phyloP scores from a whole-genome alignment of 192 early-diverging fungal genomes.

The Mortierella antarctica region DNA sequence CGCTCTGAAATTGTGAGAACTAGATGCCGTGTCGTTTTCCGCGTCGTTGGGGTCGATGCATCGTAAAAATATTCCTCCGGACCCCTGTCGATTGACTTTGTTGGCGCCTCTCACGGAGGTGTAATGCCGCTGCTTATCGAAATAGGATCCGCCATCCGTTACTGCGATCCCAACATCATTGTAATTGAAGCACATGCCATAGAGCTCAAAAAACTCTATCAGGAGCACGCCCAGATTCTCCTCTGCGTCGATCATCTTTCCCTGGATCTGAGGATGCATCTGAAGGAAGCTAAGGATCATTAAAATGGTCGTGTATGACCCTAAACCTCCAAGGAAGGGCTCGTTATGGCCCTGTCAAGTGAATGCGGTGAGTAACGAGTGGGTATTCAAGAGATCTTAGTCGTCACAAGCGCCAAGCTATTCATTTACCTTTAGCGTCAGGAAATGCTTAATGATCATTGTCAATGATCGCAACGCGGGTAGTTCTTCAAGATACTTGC shows the following conservation, averaged over 20 bases:
- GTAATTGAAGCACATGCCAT: slow-evolving; percentile 84
- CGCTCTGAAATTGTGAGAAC: slow-evolving; percentile 17
- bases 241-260: slow-evolving; percentile 66
- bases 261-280: slow-evolving; percentile 83
- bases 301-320: slow-evolving; percentile 83
- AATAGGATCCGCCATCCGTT: slow-evolving; percentile 65
- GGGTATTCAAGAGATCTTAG: not conserved
- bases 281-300: slow-evolving; percentile 86
- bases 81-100: not conserved
- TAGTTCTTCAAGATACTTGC: slow-evolving; percentile 64
- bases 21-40: slow-evolving; percentile 30
- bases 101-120: not conserved
- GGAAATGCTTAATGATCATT: slow-evolving; percentile 88
- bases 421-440: slow-evolving; percentile 65
- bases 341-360: slow-evolving; percentile 74
- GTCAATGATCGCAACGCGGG: slow-evolving; percentile 77
- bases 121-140: slow-evolving; percentile 2
- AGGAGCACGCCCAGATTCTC: slow-evolving; percentile 90
- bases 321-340: slow-evolving; percentile 89
- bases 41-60: slow-evolving; percentile 43
- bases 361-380: not conserved
- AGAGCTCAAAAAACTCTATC: slow-evolving; percentile 93
- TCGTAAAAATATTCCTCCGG: slow-evolving; percentile 12
- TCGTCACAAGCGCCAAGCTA: not conserved
- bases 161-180: slow-evolving; percentile 72